Evolutionary conservation across 2,329 filamentous ascomycete species (phyloP).

Genomic region (Exserohilum turcica): DNA sequence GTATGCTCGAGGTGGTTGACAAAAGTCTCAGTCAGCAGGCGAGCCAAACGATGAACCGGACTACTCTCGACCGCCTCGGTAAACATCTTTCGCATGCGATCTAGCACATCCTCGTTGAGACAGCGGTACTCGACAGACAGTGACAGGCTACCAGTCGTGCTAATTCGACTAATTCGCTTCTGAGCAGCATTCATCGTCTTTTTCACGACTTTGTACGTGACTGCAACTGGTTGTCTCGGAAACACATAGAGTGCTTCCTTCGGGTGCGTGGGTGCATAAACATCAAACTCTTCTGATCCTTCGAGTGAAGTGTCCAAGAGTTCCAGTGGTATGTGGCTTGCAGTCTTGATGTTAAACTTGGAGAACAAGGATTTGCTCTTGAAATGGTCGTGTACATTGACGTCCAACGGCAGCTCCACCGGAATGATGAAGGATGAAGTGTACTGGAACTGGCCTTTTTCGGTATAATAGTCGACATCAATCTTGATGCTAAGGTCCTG

Average conservation of each 20-base stretch:
- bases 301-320: slow-evolving; percentile 73
- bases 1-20: slow-evolving; percentile 53
- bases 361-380: slow-evolving; percentile 83
- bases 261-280: slow-evolving; percentile 59
- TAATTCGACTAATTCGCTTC: slow-evolving; percentile 29
- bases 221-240: slow-evolving; percentile 76
- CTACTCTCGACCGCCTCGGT: slow-evolving; percentile 54
- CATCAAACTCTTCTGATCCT: slow-evolving; percentile 70
- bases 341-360: slow-evolving; percentile 86
- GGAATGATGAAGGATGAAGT: slow-evolving; percentile 67
- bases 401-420: slow-evolving; percentile 81
- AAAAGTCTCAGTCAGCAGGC: slow-evolving; percentile 59
- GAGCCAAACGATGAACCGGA: slow-evolving; percentile 53
- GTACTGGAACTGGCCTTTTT: slow-evolving; percentile 68
- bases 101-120: slow-evolving; percentile 72
- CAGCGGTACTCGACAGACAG: slow-evolving; percentile 78
- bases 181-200: slow-evolving; percentile 48
- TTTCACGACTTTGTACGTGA: slow-evolving; percentile 77
- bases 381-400: slow-evolving; percentile 97
- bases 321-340: slow-evolving; percentile 73
- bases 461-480: slow-evolving; percentile 76
- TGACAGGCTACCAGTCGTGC: slow-evolving; percentile 56
- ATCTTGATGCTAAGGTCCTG: slow-evolving; percentile 72
- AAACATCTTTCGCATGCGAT: slow-evolving; percentile 55
- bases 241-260: slow-evolving; percentile 67